phyloP scores from a whole-genome alignment of 768 basidiomycete species.

The Suillus sp. region DNA sequence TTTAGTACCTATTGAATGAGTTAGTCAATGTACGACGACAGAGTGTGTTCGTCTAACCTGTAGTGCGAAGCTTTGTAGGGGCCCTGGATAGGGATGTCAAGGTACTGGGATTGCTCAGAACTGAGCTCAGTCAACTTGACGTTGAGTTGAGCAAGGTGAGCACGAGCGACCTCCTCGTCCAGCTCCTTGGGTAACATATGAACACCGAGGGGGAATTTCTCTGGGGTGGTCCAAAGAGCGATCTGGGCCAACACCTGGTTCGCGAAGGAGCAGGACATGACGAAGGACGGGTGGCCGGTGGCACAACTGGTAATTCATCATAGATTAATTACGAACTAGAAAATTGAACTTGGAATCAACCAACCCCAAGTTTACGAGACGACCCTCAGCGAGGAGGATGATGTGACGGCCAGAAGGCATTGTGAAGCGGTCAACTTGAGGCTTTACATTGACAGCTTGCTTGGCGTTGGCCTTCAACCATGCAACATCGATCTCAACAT shows the following conservation, averaged over 20 bases:
- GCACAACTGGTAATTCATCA: conserved; percentile 62
- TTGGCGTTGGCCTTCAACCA: conserved; percentile 96
- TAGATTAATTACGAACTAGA: conserved; percentile 12
- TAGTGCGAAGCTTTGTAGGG: conserved; percentile 77
- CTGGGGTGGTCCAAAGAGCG: conserved; percentile 92
- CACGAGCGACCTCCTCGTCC: conserved; percentile 98
- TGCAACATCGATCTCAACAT: conserved; percentile 93
- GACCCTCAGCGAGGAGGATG: conserved; percentile 97
- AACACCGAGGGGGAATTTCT: conserved; percentile 93
- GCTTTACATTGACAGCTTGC: conserved; percentile 88
- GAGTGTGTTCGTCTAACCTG: conserved; percentile 41
- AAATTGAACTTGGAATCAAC: conserved; percentile 21
- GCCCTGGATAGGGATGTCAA: conserved; percentile 85
- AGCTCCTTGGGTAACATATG: conserved; percentile 99
- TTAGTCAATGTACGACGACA: conserved; percentile 1
- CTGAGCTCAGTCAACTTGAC: conserved; percentile 88
- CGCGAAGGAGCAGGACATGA: conserved; percentile 99
- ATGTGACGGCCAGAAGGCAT: conserved; percentile 92
- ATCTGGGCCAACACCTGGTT: conserved; percentile 99
- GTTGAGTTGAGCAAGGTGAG: conserved; percentile 88
- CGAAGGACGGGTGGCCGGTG: conserved; percentile 98
- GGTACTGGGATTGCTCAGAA: conserved; percentile 80
- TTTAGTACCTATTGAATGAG: conserved; percentile 31
- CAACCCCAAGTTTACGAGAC: conserved; percentile 97
- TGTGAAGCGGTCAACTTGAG: conserved; percentile 98